These are phyloP conservation scores for Suillus occidentalis DNA, from an alignment of 768 basidiomycete genomes.

Conservation along the genomic window DNA sequence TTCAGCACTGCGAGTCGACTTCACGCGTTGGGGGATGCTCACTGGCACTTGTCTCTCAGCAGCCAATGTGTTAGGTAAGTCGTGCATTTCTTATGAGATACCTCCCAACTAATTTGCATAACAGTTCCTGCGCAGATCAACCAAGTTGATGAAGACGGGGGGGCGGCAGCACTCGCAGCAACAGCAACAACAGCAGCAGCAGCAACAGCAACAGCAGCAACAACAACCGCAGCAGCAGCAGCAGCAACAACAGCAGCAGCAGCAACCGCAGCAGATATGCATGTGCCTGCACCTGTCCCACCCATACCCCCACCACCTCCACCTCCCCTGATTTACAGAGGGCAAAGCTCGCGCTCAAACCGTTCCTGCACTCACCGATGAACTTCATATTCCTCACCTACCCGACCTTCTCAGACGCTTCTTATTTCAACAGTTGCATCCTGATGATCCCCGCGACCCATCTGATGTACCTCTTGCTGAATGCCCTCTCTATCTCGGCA, in stretches of 20 bases:
- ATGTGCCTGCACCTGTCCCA: not conserved
- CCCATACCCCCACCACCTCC: not conserved
- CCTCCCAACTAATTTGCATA: no score
- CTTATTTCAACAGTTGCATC: slow-evolving; percentile 4
- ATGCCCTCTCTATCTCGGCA: not conserved
- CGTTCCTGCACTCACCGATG: not conserved
- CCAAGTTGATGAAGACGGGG: no score
- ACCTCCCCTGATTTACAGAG: not conserved
- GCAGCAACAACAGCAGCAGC: not conserved
- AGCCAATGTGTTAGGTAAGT: no score
- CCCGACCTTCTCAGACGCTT: not conserved
- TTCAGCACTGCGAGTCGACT: no score
- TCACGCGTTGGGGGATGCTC: no score
- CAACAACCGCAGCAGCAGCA: not conserved
- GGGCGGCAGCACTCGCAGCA: no score
- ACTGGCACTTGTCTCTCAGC: no score
- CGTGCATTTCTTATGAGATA: no score
- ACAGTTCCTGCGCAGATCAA: no score
- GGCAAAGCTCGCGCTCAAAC: not conserved
- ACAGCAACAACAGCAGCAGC: no score
- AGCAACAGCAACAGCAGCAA: not conserved
- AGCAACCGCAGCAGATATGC: not conserved
- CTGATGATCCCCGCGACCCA: slow-evolving; percentile 1
- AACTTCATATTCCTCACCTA: not conserved
- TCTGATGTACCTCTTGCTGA: not conserved